Conservation (phyloP, 2,329 filamentous ascomycete species). For the Sporothrix pallida region DNA sequence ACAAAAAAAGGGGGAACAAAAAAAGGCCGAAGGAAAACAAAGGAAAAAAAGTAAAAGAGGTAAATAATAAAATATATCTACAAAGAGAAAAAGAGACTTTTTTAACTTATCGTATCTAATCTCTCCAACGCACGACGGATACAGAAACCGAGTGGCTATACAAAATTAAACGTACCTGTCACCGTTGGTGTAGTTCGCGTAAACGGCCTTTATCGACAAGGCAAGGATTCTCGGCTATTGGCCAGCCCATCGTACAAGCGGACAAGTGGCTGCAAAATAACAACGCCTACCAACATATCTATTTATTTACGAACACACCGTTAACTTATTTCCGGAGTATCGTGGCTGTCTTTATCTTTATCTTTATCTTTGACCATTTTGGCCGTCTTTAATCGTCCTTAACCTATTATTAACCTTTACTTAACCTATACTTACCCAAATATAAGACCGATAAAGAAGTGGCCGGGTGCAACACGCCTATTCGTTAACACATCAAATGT, state of each 20-base stretch:
- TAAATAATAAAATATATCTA: neutral
- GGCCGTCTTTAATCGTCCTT: neutral
- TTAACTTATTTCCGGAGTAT: neutral
- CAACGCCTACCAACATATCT: neutral
- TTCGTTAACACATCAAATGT: slow-evolving; percentile 12
- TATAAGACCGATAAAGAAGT: slow-evolving; percentile 3
- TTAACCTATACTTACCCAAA: slow-evolving; percentile 1
- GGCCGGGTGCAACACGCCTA: neutral
- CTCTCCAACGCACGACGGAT: slow-evolving; percentile 8
- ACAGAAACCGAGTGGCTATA: neutral
- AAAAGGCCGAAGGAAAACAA: neutral
- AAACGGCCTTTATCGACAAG: neutral
- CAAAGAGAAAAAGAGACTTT: neutral
- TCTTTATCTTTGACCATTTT: slow-evolving; percentile 1
- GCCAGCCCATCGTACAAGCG: neutral
- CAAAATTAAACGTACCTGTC: neutral
- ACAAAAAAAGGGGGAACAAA: neutral
- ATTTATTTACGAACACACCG: neutral
- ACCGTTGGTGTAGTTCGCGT: neutral
- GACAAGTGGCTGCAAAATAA: slow-evolving; percentile 12
- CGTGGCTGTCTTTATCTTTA: neutral
- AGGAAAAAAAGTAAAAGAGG: neutral
- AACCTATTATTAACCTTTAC: neutral
- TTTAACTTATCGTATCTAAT: neutral
- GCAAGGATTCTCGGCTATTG: neutral